phyloP scores from a whole-genome alignment of 2,329 filamentous ascomycete genomes.

The Talaromyces marneffei region DNA sequence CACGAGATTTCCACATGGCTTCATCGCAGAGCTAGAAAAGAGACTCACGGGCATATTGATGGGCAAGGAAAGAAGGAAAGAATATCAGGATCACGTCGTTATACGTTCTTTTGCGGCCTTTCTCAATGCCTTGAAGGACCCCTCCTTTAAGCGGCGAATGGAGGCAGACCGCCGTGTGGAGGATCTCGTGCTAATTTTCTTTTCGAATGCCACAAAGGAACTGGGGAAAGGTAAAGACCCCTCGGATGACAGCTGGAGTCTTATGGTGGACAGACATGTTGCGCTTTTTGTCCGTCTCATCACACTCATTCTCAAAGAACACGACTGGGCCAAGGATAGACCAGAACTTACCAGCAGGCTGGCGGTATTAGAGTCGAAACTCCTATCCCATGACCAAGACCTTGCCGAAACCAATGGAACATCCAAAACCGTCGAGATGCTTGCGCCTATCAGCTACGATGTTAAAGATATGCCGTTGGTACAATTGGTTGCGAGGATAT shows the following conservation, averaged over 20 bases:
- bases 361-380: conserved; percentile 80
- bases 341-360: conserved; percentile 77
- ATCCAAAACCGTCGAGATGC: conserved; percentile 66
- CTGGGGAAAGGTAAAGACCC: conserved; percentile 69
- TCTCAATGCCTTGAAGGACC: conserved; percentile 86
- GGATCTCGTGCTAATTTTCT: conserved; percentile 91
- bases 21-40: conserved; percentile 66
- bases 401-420: conserved; percentile 60
- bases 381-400: conserved; percentile 90
- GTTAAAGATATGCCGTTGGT: conserved; percentile 97
- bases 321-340: conserved; percentile 78
- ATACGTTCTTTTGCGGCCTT: conserved; percentile 94
- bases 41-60: conserved; percentile 73
- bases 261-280: conserved; percentile 87
- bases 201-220: conserved; percentile 87
- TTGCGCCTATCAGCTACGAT: conserved; percentile 79
- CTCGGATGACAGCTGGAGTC: conserved; percentile 83
- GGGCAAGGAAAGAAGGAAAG: conserved; percentile 75
- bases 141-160: conserved; percentile 79
- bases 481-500: conserved; percentile 77
- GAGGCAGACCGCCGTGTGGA: conserved; percentile 92
- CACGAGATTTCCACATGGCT: conserved; percentile 64
- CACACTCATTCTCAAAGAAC: conserved; percentile 69
- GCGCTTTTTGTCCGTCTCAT: conserved; percentile 89
- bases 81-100: conserved; percentile 83